These are phyloP conservation scores for Typha latifolia DNA, from an alignment of 176 grass and related monocot genomes.

Conservation along the genomic window DNA sequence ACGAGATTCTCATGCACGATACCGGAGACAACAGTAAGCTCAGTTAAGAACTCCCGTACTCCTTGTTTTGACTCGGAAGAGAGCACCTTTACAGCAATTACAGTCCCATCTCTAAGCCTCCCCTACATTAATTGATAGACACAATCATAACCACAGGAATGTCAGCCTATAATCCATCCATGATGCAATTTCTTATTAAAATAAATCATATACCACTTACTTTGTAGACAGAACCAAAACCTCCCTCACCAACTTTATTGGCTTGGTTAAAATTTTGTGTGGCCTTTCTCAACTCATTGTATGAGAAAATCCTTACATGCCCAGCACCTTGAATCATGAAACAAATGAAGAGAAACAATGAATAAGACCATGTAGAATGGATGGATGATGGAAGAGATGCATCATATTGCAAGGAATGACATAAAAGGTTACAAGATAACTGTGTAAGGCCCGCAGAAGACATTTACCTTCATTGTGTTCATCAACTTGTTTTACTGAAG, in stretches of 20 bases:
- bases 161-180: background rate
- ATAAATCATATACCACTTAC: conserved; percentile 32
- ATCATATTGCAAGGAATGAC: no score
- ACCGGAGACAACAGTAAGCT: conserved; percentile 54
- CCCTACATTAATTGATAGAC: conserved; percentile 39
- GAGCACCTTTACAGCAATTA: conserved; percentile 65
- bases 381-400: no score
- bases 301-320: conserved; percentile 54
- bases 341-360: background rate
- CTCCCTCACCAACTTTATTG: conserved; percentile 77
- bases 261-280: conserved; percentile 60
- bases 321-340: conserved; percentile 32
- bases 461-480: no score
- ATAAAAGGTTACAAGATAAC: no score
- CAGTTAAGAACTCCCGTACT: conserved; percentile 51
- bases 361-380: no score
- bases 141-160: conserved; percentile 11
- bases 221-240: conserved; percentile 79
- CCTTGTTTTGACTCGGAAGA: conserved; percentile 74
- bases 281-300: conserved; percentile 59
- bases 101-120: conserved; percentile 66
- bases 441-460: no score
- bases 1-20: conserved; percentile 70
- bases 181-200: conserved; percentile 1
- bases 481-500: no score